A percentile compares a stretch with the other conserved stretches of the same genome.
phyloP scores from a whole-genome alignment of 768 basidiomycete species.

The Psilocybe subaeruginosa region DNA sequence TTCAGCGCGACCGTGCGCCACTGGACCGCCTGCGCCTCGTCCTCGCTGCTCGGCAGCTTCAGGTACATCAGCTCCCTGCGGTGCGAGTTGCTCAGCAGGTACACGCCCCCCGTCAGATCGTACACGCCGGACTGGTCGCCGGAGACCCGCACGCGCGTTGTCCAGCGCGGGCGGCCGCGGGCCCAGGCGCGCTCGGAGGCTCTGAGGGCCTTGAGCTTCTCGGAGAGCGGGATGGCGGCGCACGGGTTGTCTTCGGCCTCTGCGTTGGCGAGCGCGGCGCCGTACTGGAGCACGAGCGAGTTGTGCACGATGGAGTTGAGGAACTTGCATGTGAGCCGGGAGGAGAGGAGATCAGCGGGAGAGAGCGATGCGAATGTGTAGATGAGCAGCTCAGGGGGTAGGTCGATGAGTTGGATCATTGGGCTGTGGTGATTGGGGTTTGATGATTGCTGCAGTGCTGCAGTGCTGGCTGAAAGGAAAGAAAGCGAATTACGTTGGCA shows the following conservation, averaged over 20 bases:
- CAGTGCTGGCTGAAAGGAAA: too few relatives aligned
- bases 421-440: too few relatives aligned
- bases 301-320: conserved; percentile 28
- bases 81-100: conserved; percentile 36
- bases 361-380: too few relatives aligned
- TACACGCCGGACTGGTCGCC: conserved; percentile 41
- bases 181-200: conserved; percentile 34
- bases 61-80: conserved; percentile 34
- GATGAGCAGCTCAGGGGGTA: too few relatives aligned
- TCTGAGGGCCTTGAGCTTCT: conserved; percentile 30
- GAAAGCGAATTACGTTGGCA: too few relatives aligned
- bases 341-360: too few relatives aligned
- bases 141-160: conserved; percentile 25
- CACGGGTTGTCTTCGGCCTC: conserved; percentile 33
- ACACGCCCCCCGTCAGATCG: conserved; percentile 44
- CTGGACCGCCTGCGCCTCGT: conserved; percentile 15
- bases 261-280: conserved; percentile 26
- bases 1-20: conserved; percentile 34
- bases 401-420: too few relatives aligned
- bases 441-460: too few relatives aligned
- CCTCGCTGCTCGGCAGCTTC: conserved; percentile 31
- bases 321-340: conserved; percentile 2
- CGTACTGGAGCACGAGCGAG: conserved; percentile 36
- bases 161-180: conserved; percentile 26
- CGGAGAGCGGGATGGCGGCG: conserved; percentile 22